phyloP scores from a whole-genome alignment of 169 alveolate genomes.

The Plasmodium sp. region DNA sequence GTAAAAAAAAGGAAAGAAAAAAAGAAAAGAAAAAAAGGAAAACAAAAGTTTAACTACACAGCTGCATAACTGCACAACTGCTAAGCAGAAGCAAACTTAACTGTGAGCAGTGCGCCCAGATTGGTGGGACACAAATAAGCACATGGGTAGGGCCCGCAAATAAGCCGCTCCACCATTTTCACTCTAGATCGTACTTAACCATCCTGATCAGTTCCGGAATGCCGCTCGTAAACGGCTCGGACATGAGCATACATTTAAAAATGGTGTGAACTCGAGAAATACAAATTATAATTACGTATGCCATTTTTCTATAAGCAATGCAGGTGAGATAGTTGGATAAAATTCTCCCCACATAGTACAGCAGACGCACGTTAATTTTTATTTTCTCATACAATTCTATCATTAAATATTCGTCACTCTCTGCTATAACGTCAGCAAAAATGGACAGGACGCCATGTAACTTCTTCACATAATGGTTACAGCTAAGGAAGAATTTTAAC shows the following conservation, averaged over 20 bases:
- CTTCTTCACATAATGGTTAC: conserved; percentile 61
- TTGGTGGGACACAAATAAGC: neutral
- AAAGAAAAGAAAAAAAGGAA: neutral
- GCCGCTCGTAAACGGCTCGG: conserved; percentile 49
- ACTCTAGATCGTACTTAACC: neutral
- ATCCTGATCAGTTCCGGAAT: conserved; percentile 21
- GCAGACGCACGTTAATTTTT: conserved; percentile 31
- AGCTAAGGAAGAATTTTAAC: conserved; percentile 29
- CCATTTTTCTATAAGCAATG: conserved; percentile 50
- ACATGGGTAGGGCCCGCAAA: neutral
- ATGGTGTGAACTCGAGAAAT: conserved; percentile 39
- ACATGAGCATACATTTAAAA: conserved; percentile 31
- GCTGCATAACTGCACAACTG: neutral
- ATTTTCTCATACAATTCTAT: conserved; percentile 43
- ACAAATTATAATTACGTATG: conserved; percentile 28
- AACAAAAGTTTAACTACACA: neutral
- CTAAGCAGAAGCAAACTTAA: neutral
- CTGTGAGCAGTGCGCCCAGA: neutral
- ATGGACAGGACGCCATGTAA: conserved; percentile 16
- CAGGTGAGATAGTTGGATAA: conserved; percentile 68
- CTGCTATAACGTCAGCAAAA: conserved; percentile 12
- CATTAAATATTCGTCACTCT: conserved; percentile 45
- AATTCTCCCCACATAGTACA: conserved; percentile 63
- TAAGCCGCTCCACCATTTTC: neutral
- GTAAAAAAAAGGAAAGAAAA: neutral